Conservation (phyloP, 495 filamentous ascomycete species). For the Penicillium cataractarum region DNA sequence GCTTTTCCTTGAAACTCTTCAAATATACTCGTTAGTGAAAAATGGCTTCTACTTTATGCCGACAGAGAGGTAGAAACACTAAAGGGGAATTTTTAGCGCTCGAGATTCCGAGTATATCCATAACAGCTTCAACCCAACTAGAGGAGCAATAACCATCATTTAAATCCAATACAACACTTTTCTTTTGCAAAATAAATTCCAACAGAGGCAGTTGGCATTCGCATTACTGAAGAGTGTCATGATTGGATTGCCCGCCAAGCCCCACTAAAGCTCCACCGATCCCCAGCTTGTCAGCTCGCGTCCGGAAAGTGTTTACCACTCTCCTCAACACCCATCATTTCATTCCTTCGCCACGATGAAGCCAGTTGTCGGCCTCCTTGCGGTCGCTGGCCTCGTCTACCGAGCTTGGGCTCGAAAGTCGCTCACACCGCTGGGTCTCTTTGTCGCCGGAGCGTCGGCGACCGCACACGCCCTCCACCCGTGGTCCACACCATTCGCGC, state of each 20-base stretch:
- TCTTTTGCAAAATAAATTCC: too few relatives aligned
- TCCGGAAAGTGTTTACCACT: constrained; percentile 1
- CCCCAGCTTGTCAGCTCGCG: not conserved
- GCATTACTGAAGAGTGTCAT: not conserved
- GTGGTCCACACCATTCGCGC: constrained; percentile 82
- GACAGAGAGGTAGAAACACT: too few relatives aligned
- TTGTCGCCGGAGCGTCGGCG: constrained; percentile 71
- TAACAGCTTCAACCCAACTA: too few relatives aligned
- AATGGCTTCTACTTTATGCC: too few relatives aligned
- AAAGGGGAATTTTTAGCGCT: too few relatives aligned
- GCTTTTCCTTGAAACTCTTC: too few relatives aligned
- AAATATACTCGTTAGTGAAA: too few relatives aligned
- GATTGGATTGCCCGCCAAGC: constrained; percentile 3
- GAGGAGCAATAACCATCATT: too few relatives aligned
- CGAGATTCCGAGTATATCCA: too few relatives aligned
- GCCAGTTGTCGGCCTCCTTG: constrained; percentile 67
- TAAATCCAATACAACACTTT: too few relatives aligned
- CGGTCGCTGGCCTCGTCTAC: constrained; percentile 64
- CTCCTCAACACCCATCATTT: not conserved
- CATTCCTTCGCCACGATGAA: constrained; percentile 56
- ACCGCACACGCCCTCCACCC: constrained; percentile 83
- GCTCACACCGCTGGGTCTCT: constrained; percentile 72
- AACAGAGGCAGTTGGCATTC: too few relatives aligned
- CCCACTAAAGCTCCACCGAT: constrained; percentile 26
- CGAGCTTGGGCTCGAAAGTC: constrained; percentile 74